Evolutionary conservation across 768 basidiomycete genomes (phyloP).

Genomic region (Tubosaeta sp.): DNA sequence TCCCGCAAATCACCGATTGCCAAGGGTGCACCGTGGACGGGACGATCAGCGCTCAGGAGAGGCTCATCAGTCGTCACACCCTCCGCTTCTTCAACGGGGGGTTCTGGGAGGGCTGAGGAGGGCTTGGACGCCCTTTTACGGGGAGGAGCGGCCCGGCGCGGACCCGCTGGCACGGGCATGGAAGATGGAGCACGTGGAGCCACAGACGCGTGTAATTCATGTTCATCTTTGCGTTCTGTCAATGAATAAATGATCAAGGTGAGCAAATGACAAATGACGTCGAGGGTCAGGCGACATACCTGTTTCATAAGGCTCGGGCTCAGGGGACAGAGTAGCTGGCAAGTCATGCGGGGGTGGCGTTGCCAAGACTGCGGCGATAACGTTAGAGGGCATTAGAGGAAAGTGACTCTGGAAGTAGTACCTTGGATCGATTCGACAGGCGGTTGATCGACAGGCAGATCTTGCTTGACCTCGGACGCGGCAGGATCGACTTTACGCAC

Average conservation of each 20-base stretch:
- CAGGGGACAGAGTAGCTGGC: neutral
- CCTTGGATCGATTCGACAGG: constrained; percentile 18
- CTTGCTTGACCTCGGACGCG: constrained; percentile 23
- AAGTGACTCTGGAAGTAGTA: constrained; percentile 1
- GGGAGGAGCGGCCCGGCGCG: constrained; percentile 72
- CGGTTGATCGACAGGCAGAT: constrained; percentile 8
- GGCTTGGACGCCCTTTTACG: constrained; percentile 58
- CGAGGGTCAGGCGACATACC: constrained; percentile 10
- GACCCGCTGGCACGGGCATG: constrained; percentile 74
- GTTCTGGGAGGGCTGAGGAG: constrained; percentile 27
- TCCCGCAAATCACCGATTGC: constrained; percentile 8
- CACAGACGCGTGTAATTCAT: constrained; percentile 25
- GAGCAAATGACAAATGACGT: constrained; percentile 3
- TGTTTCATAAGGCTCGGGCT: constrained; percentile 7
- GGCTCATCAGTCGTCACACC: constrained; percentile 3
- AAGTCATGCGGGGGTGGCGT: constrained; percentile 14
- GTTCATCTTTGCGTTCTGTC: constrained; percentile 21
- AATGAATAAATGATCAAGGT: constrained; percentile 2
- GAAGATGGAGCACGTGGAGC: constrained; percentile 41
- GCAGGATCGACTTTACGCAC: constrained; percentile 29
- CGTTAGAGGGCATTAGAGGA: constrained; percentile 5
- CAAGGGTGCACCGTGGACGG: constrained; percentile 2
- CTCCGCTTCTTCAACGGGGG: constrained; percentile 19
- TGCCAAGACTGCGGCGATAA: constrained; percentile 6
- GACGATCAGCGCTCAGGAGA: constrained; percentile 1